phyloP scores from a whole-genome alignment of 73 alveolate genomes.

The Diophrys sp. region DNA sequence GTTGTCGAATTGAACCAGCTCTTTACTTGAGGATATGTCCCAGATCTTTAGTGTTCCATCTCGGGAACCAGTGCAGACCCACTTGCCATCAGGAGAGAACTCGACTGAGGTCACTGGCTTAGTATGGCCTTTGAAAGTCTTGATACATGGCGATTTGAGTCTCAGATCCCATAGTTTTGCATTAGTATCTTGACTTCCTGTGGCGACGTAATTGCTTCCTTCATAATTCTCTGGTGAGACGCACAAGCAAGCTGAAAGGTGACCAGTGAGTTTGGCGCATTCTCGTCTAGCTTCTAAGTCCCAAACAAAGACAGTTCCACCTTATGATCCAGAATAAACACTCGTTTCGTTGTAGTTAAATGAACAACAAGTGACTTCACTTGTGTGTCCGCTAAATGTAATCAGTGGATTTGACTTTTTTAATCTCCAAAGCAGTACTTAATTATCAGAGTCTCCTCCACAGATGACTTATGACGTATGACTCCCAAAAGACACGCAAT shows the following conservation, averaged over 20 bases:
- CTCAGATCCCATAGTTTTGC: constrained; percentile 76
- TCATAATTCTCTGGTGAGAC: constrained; percentile 40
- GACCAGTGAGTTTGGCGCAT: constrained; percentile 55
- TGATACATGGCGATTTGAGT: constrained; percentile 31
- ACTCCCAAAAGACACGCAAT: constrained; percentile 52
- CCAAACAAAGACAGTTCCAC: constrained; percentile 71
- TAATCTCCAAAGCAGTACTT: constrained; percentile 47
- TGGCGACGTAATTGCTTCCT: constrained; percentile 25
- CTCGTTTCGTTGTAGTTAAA: constrained; percentile 42
- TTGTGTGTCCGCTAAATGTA: constrained; percentile 44
- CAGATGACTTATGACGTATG: constrained; percentile 38
- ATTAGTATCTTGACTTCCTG: constrained; percentile 65
- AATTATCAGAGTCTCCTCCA: constrained; percentile 55
- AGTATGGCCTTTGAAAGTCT: constrained; percentile 65
- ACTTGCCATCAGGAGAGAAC: constrained; percentile 77
- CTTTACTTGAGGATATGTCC: too few species aligned
- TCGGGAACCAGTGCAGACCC: constrained; percentile 75
- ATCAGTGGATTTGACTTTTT: constrained; percentile 25
- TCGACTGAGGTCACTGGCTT: constrained; percentile 61
- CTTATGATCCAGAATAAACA: constrained; percentile 63
- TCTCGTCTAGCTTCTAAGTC: constrained; percentile 46
- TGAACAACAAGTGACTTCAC: constrained; percentile 51
- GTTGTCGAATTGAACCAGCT: too few species aligned
- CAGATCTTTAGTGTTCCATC: constrained; percentile 71
- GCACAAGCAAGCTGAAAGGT: constrained; percentile 35